Evolutionary conservation across 768 basidiomycete genomes (phyloP), one percentile per base, ranked within the genome.

Genomic region (Phanerochaete carnosa): DNA sequence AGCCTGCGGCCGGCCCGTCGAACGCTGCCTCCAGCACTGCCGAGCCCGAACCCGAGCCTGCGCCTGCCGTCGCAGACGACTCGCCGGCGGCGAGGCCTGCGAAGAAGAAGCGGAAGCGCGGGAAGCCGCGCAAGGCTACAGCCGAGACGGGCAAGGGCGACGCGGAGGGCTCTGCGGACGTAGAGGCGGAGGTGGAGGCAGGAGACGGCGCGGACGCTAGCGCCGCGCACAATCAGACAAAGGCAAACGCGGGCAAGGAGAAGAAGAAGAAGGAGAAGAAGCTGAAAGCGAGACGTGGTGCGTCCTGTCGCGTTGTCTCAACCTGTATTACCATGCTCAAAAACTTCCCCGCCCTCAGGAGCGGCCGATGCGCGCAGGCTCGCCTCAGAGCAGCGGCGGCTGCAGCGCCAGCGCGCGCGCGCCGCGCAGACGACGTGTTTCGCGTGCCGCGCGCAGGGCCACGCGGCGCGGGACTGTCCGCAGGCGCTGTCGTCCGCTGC

Each of bases 381-480:
- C 55, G 73, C 75, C 22, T 71, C 77, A 0, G 92, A 95, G 68
- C 66, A 75, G 22, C 79, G 94, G 52, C 82, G 93, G 15, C 68
- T 86, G 55, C 80, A 83, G 64, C 85, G 94, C 37, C 82, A 84
- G 54, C 69, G 81, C 2, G 83, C 88, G 50, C 82, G 84, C 45
- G 65, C 79, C 13, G 75, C 79, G 9, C 72, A 76, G 2, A 94
- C 87, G 1, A 86, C 83, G 6, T 97, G 95, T 70, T 95, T 94
- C 72, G 90, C 89, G 2, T 98, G 95, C 76, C 83, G 95, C 55
- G 79, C 86, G 67, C 84, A 80, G 62, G 95, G 95, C 0, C 95
- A 98, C 68, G 78, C 88, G 1, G 94, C 94, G 2, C 86, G 80
- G 70, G 84, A 94, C 59, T 98, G 95, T 69, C 89, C 90, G 0